These are phyloP conservation scores for Papiliotrema flavescens DNA, from an alignment of 1,284 basidiomycete species.

Conservation along the genomic window DNA sequence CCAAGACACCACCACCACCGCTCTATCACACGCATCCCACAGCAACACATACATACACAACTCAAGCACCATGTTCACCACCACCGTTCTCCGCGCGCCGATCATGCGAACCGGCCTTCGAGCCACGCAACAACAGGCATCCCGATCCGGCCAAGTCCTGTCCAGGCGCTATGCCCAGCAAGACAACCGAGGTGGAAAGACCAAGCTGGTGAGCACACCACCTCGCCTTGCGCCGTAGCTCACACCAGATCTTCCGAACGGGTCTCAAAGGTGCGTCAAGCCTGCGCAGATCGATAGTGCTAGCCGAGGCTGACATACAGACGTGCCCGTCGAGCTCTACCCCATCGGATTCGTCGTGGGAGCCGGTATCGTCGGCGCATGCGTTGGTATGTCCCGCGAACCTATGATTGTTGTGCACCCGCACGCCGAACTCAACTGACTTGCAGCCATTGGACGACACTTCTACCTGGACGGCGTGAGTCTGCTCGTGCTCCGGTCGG, in stretches of 20 bases:
- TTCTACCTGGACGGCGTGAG: slow-evolving; percentile 30
- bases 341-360: slow-evolving; percentile 46
- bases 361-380: slow-evolving; percentile 41
- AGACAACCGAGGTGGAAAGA: slow-evolving; percentile 34
- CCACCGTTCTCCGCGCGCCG: slow-evolving; percentile 7
- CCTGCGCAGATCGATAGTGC: not conserved
- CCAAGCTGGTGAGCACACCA: slow-evolving; percentile 38
- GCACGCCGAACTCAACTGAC: not conserved
- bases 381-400: slow-evolving; percentile 22
- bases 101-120: slow-evolving; percentile 10
- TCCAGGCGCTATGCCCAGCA: slow-evolving; percentile 30
- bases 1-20: too few relatives aligned
- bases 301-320: slow-evolving; percentile 13
- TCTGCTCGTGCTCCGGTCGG: not conserved
- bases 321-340: slow-evolving; percentile 49
- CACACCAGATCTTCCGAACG: slow-evolving; percentile 45
- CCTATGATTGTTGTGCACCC: not conserved
- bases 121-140: slow-evolving; percentile 1
- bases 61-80: slow-evolving; percentile 17
- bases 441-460: slow-evolving; percentile 2
- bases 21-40: not conserved
- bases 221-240: not conserved
- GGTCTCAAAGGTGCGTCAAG: slow-evolving; percentile 28
- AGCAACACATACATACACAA: not conserved
- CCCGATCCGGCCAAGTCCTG: slow-evolving; percentile 11